Evolutionary conservation across 1,284 basidiomycete species (phyloP).

Genomic region (Mycena sp.): DNA sequence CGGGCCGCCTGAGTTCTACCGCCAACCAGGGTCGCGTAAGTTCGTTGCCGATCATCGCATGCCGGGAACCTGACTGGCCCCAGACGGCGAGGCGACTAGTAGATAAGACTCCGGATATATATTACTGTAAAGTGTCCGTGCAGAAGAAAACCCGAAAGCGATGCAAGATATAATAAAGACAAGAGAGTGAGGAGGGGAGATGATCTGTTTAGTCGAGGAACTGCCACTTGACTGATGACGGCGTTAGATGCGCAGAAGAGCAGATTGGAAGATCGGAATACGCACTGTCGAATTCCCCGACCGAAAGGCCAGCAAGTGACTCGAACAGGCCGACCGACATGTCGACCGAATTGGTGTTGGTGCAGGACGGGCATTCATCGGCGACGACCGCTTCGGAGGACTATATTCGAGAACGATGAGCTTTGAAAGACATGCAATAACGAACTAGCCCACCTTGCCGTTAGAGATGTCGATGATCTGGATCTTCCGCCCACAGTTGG

Average conservation of each 20-base stretch:
- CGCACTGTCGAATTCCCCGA: slow-evolving; percentile 73
- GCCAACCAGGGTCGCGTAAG: slow-evolving; percentile 52
- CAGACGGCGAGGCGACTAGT: slow-evolving; percentile 7
- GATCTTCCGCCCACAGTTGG: slow-evolving; percentile 70
- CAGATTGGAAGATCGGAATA: slow-evolving; percentile 27
- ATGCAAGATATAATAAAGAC: slow-evolving; percentile 24
- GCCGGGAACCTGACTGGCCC: slow-evolving; percentile 22
- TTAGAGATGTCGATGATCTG: slow-evolving; percentile 69
- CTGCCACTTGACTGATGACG: slow-evolving; percentile 17
- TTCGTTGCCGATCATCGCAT: slow-evolving; percentile 26
- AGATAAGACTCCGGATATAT: too few relatives aligned
- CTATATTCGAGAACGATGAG: slow-evolving; percentile 29
- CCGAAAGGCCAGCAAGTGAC: slow-evolving; percentile 58
- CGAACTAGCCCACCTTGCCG: slow-evolving; percentile 49
- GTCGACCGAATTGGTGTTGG: slow-evolving; percentile 73
- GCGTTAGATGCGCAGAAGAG: slow-evolving; percentile 3
- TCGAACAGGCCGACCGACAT: slow-evolving; percentile 82
- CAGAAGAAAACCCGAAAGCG: slow-evolving; percentile 14
- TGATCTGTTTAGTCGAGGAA: slow-evolving; percentile 16
- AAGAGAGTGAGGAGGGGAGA: not conserved
- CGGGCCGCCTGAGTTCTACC: slow-evolving; percentile 37
- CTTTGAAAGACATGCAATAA: slow-evolving; percentile 2
- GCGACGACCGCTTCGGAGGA: slow-evolving; percentile 71
- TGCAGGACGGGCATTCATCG: slow-evolving; percentile 87
- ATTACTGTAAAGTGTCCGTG: too few relatives aligned